Percentiles rank a stretch among this genome's conserved stretches.
Conservation (phyloP, 805 yeast species). For the Ogataea sp. region DNA sequence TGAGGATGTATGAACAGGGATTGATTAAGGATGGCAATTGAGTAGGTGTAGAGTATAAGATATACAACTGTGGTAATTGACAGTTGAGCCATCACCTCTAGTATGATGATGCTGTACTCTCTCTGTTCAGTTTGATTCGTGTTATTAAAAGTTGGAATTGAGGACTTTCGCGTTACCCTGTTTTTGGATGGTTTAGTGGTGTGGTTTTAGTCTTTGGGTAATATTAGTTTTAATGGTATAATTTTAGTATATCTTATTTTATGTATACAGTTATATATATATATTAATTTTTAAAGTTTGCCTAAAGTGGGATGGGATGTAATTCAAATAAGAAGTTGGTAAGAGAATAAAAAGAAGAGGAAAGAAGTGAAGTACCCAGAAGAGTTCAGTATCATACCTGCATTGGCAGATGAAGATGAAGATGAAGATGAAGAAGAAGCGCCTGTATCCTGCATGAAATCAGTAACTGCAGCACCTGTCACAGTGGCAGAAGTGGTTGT, state of each 20-base stretch:
- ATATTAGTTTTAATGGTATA: background rate
- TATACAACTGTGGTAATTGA: too few relatives aligned
- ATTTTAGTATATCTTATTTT: too few relatives aligned
- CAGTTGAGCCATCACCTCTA: too few relatives aligned
- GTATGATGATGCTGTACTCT: too few relatives aligned
- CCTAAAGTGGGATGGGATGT: background rate
- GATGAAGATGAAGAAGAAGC: background rate
- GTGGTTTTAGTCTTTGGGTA: background rate
- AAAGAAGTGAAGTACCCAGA: background rate
- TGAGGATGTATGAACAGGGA: background rate
- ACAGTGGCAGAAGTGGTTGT: background rate
- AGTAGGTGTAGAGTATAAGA: too few relatives aligned
- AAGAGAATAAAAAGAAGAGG: background rate
- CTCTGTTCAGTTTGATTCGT: too few relatives aligned
- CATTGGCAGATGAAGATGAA: background rate
- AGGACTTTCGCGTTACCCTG: constrained; percentile 1
- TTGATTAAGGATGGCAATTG: too few relatives aligned
- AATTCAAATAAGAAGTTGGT: too few relatives aligned
- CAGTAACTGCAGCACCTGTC: constrained; percentile 1
- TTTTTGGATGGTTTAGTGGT: background rate
- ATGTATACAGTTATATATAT: too few relatives aligned
- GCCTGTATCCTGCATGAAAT: background rate
- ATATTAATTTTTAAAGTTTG: background rate
- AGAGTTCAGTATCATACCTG: background rate
- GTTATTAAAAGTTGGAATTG: background rate